Evolutionary conservation across 192 early-diverging fungal genomes (phyloP), one percentile per base, ranked within the genome.

Genomic region (Phlyctochytrium planicorne): DNA sequence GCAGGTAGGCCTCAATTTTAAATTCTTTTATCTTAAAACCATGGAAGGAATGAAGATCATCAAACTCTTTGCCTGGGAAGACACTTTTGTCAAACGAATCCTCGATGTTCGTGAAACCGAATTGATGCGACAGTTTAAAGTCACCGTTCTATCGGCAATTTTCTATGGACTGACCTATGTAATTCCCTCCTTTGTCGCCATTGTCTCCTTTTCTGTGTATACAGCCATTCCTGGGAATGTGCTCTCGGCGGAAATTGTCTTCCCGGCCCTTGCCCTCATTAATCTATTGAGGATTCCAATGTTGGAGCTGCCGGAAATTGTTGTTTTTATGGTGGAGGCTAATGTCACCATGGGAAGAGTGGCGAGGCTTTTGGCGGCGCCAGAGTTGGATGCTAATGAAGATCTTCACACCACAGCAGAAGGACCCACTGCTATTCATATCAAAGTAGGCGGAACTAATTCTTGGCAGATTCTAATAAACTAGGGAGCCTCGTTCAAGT

Each of bases 1-100:
- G n/a, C n/a, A n/a, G n/a, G n/a, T n/a, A n/a, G n/a, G n/a, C n/a
- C n/a, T n/a, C n/a, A n/a, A n/a, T n/a, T n/a, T n/a, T n/a, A n/a
- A n/a, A n/a, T n/a, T n/a, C n/a, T n/a, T n/a, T n/a, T n/a, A n/a
- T n/a, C n/a, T n/a, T n/a, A n/a, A n/a, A n/a, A n/a, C n/a, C n/a
- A n/a, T n/a, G n/a, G n/a, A n/a, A n/a, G 92, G 90, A 47, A 91
- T 93, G 53, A 87, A 87, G 61, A 87, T 95, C 30, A 91, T 95
- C 80, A 95, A 93, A 68, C 76, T 95, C 32, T 95, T 91, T 70
- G 91, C 92, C 34, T 95, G 91, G 90, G 91, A 92, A 71, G 70
- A 69, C 0, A 71, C 84, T 35, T 93, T 93, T 65, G 68, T 90
- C 56, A 75, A 88, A 64, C 80, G 77, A 71, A 76, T 87, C 60